Evolutionary conservation across 2,329 filamentous ascomycete species (phyloP).

Genomic region (Esteya vermicola): DNA sequence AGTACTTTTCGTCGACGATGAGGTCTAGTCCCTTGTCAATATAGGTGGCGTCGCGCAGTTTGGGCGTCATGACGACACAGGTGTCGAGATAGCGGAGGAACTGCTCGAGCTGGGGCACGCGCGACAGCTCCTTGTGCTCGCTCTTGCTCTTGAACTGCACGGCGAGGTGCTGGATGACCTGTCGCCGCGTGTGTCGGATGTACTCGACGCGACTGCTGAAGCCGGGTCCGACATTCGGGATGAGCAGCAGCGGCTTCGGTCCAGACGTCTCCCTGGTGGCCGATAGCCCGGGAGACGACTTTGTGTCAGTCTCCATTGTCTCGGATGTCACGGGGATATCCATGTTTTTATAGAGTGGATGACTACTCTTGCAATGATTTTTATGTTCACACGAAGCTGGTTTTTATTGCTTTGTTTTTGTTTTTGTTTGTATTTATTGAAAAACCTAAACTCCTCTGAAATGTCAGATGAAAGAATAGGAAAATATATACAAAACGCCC

Average conservation of each 20-base stretch:
- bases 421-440: no score
- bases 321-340: no score
- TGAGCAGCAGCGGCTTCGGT: not conserved
- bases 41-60: not conserved
- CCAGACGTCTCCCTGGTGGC: not conserved
- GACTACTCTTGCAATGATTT: no score
- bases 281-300: no score
- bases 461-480: no score
- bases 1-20: not conserved
- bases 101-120: not conserved
- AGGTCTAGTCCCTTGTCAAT: conserved; percentile 3
- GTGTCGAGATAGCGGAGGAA: conserved; percentile 4
- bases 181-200: not conserved
- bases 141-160: not conserved
- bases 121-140: not conserved
- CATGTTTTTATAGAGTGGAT: no score
- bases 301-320: no score
- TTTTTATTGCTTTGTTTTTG: no score
- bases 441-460: no score
- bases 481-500: no score
- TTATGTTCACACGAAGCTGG: no score
- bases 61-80: conserved; percentile 2
- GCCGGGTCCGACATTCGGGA: not conserved
- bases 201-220: not conserved
- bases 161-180: conserved; percentile 1